A percentile compares a stretch with the other conserved stretches of the same genome.
These are phyloP conservation scores for Botrytis deweyae DNA, from an alignment of 2,329 filamentous ascomycete species.

Conservation along the genomic window DNA sequence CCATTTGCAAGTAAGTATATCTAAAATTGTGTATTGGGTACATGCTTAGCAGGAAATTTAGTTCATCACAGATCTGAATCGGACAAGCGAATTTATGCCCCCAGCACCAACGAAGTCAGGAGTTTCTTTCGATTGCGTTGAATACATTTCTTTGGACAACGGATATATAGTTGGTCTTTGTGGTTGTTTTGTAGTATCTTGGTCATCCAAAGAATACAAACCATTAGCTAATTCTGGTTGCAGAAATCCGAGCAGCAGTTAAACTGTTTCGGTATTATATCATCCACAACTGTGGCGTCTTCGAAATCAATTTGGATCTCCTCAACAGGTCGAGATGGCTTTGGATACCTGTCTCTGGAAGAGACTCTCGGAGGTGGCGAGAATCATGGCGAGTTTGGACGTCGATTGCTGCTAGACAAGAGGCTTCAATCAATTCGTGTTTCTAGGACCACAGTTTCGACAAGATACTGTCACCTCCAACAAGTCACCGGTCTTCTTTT, in stretches of 20 bases:
- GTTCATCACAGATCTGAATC: slow-evolving; percentile 21
- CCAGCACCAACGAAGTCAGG: slow-evolving; percentile 5
- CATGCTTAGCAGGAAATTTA: slow-evolving; percentile 4
- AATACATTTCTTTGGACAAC: slow-evolving; percentile 18
- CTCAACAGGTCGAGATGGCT: not conserved
- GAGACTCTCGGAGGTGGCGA: slow-evolving; percentile 17
- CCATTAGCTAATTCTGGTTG: slow-evolving; percentile 13
- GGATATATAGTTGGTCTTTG: slow-evolving; percentile 23
- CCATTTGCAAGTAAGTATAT: slow-evolving; percentile 23
- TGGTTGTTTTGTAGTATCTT: slow-evolving; percentile 22
- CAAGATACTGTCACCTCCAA: slow-evolving; percentile 19
- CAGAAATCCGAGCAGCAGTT: slow-evolving; percentile 15
- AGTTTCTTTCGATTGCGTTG: slow-evolving; percentile 14
- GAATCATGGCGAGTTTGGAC: slow-evolving; percentile 20
- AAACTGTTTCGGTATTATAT: slow-evolving; percentile 23
- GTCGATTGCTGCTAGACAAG: slow-evolving; percentile 15
- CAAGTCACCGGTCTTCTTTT: slow-evolving; percentile 25
- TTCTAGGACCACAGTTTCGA: slow-evolving; percentile 16
- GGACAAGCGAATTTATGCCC: slow-evolving; percentile 21
- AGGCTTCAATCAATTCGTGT: slow-evolving; percentile 23
- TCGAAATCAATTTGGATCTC: not conserved
- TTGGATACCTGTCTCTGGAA: slow-evolving; percentile 2
- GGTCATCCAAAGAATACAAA: slow-evolving; percentile 3
- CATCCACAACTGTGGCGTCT: slow-evolving; percentile 10
- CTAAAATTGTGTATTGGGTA: too few species aligned